Evolutionary conservation across 805 yeast species (phyloP).

Genomic region (Maudiozyma pseudohumilis): DNA sequence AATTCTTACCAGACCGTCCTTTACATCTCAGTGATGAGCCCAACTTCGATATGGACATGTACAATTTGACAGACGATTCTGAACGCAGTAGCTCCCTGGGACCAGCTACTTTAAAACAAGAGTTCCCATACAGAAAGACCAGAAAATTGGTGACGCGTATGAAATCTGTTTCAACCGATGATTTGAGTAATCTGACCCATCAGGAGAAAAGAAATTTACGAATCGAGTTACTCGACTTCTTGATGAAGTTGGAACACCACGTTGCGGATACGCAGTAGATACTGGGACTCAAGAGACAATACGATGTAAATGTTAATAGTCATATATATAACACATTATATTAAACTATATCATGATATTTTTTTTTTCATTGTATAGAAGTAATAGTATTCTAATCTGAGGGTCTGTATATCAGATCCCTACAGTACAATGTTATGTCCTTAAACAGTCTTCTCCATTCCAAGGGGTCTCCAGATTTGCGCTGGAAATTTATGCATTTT

Average conservation of each 20-base stretch:
- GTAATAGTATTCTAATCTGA: too few species aligned
- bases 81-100: conserved; percentile 3
- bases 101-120: conserved; percentile 10
- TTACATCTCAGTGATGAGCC: too few species aligned
- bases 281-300: too few species aligned
- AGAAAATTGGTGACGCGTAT: conserved; percentile 14
- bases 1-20: too few species aligned
- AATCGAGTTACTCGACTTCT: conserved; percentile 17
- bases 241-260: conserved; percentile 18
- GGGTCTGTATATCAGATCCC: conserved; percentile 45
- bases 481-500: conserved; percentile 44
- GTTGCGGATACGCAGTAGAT: not conserved
- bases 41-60: too few species aligned
- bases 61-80: not conserved
- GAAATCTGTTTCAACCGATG: conserved; percentile 11
- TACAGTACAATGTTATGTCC: conserved; percentile 44
- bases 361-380: not conserved
- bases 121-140: conserved; percentile 15
- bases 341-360: too few species aligned
- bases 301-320: too few species aligned
- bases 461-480: conserved; percentile 55
- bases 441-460: conserved; percentile 67
- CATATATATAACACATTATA: too few species aligned
- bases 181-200: conserved; percentile 8
- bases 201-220: conserved; percentile 20